Evolutionary conservation across 129 eudicot genomes (phyloP).

Genomic region (Tagetes erecta): DNA sequence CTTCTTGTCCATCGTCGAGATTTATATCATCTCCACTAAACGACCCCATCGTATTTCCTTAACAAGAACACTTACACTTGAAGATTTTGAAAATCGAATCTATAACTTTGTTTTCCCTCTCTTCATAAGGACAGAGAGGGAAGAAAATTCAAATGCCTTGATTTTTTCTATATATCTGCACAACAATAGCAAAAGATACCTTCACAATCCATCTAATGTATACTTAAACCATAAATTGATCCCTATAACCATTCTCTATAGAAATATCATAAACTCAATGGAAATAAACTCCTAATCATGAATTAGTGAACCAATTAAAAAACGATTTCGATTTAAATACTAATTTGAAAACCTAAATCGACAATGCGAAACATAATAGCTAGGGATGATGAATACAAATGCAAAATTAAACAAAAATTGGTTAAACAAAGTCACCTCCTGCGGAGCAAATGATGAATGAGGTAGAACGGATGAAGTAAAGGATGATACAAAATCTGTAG

Average conservation of each 20-base stretch:
- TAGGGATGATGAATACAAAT: background rate
- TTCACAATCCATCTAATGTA: constrained; percentile 15
- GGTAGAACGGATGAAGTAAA: constrained; percentile 4
- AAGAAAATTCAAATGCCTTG: constrained; percentile 16
- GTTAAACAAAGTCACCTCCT: constrained; percentile 7
- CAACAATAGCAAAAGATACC: background rate
- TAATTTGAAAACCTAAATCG: background rate
- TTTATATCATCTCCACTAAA: constrained; percentile 41
- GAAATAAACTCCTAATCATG: constrained; percentile 5
- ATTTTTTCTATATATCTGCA: constrained; percentile 22
- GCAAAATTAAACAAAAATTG: background rate
- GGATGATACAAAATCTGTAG: constrained; percentile 19
- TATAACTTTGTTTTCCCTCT: constrained; percentile 32
- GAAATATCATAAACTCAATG: background rate
- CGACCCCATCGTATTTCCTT: constrained; percentile 49
- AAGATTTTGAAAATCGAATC: constrained; percentile 29
- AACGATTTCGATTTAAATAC: background rate
- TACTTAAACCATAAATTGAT: constrained; percentile 5
- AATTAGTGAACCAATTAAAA: background rate
- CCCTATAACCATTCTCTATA: background rate
- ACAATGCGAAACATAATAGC: background rate
- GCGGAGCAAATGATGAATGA: constrained; percentile 1
- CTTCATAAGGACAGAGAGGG: constrained; percentile 35
- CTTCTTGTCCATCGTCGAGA: constrained; percentile 48
- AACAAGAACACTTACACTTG: constrained; percentile 39